Evolutionary conservation across 371 early-diverging fungal species (phyloP), one percentile per base, ranked within the genome.

Genomic region (Mucor racemosus): DNA sequence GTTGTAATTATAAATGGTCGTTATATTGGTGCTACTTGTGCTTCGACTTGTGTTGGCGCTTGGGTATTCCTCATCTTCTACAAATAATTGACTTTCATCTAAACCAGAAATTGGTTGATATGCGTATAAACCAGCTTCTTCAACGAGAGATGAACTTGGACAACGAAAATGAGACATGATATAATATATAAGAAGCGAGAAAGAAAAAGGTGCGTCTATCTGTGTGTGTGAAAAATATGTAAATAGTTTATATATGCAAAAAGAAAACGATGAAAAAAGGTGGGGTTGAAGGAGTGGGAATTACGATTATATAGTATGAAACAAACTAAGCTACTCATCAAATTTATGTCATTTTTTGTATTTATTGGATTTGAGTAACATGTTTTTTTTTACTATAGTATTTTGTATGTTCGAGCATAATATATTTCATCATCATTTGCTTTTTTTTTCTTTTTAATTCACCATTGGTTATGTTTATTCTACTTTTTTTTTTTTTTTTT

Each of bases 111-210:
- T 64, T 46, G 68, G 66, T 46, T 63, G 69, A 62, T 75, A 75
- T 35, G 55, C 64, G 33, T 69, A 75, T 26, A 66, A 53, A 21
- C 72, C 69, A 14, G 72, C 71, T 59, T 69, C 75, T 64, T 67
- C 63, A 42, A 75, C 66, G n/a, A 75, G 60, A 13, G 68, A 68
- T 35, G 72, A 66, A 33, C 66, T 68, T 35, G 75, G 75, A 46
- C 69, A 71, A 38, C 72, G 71, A 66, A 75, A 75, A 60, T 75
- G 71, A 55, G 75, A 71, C 75, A 75, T 75, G 50, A 61, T 38
- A 39, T 55, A 58, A 42, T 50, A 26, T 21, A 8, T 19, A 8
- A 26, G 15, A 36, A 10, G 60, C n/a, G 19, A n/a, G 10, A 53
- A 41, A 63, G 14, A 63, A 54, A 53, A 39, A 41, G 14, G 17